phyloP scores from a whole-genome alignment of 148 eudicot species.

The Vaccinium darrowii region DNA sequence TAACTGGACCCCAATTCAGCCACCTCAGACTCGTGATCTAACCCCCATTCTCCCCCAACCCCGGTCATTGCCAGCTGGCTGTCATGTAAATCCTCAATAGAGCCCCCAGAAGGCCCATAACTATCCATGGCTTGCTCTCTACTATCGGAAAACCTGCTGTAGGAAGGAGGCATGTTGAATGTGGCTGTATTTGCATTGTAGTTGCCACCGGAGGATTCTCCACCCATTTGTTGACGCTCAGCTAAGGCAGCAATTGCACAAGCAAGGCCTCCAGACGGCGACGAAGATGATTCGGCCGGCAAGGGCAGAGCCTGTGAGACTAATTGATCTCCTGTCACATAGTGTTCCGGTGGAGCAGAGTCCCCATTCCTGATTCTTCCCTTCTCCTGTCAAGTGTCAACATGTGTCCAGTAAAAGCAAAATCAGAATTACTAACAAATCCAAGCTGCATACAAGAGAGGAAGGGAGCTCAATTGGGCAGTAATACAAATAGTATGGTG shows the following conservation, averaged over 20 bases:
- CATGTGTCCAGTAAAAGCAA: neutral
- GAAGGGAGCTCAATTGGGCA: neutral
- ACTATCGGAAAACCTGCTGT: slow-evolving; percentile 44
- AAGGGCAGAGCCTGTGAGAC: slow-evolving; percentile 38
- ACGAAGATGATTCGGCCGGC: slow-evolving; percentile 53
- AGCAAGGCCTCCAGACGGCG: slow-evolving; percentile 96
- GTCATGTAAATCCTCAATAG: slow-evolving; percentile 22
- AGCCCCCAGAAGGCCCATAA: slow-evolving; percentile 28
- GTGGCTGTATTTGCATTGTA: slow-evolving; percentile 31
- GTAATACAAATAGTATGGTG: neutral
- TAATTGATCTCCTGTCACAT: slow-evolving; percentile 34
- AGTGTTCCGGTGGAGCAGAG: slow-evolving; percentile 37
- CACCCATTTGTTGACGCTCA: slow-evolving; percentile 71
- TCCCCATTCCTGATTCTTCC: slow-evolving; percentile 39
- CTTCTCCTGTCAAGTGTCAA: slow-evolving; percentile 66
- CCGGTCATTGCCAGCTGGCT: slow-evolving; percentile 20
- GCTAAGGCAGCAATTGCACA: slow-evolving; percentile 95
- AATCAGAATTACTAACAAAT: neutral
- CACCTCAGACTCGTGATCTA: slow-evolving; percentile 40
- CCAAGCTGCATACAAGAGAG: neutral
- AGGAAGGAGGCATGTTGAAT: slow-evolving; percentile 43
- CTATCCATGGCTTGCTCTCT: slow-evolving; percentile 27
- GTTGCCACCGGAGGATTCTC: slow-evolving; percentile 43
- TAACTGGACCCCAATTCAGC: slow-evolving; percentile 55
- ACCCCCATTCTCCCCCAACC: slow-evolving; percentile 45